Evolutionary conservation across 169 alveolate species (phyloP).

Genomic region (Babesia ovata): DNA sequence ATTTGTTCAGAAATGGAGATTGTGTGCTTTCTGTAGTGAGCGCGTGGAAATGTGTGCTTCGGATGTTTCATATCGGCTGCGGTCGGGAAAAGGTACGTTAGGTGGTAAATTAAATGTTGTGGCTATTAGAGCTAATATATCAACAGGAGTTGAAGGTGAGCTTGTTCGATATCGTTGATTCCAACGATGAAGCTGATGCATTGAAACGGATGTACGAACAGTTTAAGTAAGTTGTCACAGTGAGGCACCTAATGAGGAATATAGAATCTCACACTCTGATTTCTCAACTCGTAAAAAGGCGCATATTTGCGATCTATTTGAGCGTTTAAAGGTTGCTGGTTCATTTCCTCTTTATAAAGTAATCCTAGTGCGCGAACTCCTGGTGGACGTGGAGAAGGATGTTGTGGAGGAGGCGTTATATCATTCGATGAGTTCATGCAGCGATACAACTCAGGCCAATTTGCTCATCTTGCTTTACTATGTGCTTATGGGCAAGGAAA

Average conservation of each 20-base stretch:
- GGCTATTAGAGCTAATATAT: neutral
- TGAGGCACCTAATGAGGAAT: neutral
- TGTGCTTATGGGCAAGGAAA: neutral
- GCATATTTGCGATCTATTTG: slow-evolving; percentile 4
- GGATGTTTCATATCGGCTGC: slow-evolving; percentile 5
- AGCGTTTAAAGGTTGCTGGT: neutral
- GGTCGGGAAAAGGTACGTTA: slow-evolving; percentile 5
- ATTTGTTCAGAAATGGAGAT: neutral
- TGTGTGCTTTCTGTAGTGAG: slow-evolving; percentile 15
- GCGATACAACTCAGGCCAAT: slow-evolving; percentile 5
- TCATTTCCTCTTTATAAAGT: slow-evolving; percentile 13
- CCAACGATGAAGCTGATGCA: neutral
- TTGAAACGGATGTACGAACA: slow-evolving; percentile 2
- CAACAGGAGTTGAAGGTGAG: neutral
- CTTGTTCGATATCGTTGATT: slow-evolving; percentile 3
- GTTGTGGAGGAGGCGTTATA: slow-evolving; percentile 22
- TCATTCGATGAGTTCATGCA: slow-evolving; percentile 13
- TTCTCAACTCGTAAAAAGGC: neutral
- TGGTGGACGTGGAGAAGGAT: slow-evolving; percentile 11
- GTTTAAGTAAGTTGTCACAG: slow-evolving; percentile 13
- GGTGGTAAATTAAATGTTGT: neutral
- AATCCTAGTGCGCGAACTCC: neutral
- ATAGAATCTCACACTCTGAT: neutral
- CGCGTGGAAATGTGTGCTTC: slow-evolving; percentile 37
- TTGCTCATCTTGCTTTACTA: slow-evolving; percentile 2